These are phyloP conservation scores for Cornus controversa DNA, from an alignment of 148 eudicot genomes.

Conservation along the genomic window DNA sequence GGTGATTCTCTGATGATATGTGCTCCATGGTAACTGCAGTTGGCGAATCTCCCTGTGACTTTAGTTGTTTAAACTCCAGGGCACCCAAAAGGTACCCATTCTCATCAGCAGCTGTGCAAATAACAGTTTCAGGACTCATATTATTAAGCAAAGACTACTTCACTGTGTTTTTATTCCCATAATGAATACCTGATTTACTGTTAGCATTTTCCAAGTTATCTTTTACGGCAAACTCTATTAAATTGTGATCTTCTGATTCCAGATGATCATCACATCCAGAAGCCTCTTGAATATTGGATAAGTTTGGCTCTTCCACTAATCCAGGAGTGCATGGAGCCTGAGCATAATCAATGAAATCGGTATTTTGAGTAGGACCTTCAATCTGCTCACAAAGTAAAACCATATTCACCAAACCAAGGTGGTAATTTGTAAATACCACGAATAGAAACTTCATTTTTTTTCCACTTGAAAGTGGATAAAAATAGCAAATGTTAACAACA, in stretches of 20 bases:
- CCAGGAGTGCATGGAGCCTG: conserved; percentile 95
- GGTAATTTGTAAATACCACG: background rate
- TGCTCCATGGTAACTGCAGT: conserved; percentile 22
- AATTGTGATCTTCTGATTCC: conserved; percentile 57
- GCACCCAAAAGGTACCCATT: conserved; percentile 25
- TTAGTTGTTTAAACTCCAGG: conserved; percentile 25
- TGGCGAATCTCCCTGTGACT: conserved; percentile 18
- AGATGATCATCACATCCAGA: conserved; percentile 66
- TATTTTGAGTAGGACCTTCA: conserved; percentile 23
- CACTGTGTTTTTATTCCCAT: conserved; percentile 22
- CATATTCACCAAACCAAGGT: background rate
- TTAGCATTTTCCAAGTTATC: conserved; percentile 37
- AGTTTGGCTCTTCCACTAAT: conserved; percentile 73
- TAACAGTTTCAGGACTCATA: conserved; percentile 15
- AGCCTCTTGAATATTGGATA: conserved; percentile 57
- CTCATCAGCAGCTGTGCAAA: conserved; percentile 22
- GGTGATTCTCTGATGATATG: conserved; percentile 14
- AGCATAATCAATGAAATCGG: conserved; percentile 41
- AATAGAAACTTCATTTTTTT: background rate
- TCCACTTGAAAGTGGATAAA: conserved; percentile 3
- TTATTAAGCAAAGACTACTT: conserved; percentile 12
- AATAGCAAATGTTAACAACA: background rate
- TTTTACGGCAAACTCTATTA: conserved; percentile 33
- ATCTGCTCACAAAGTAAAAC: conserved; percentile 22
- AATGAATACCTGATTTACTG: conserved; percentile 23